phyloP scores from a whole-genome alignment of 805 yeast genomes.

The Barnettozyma vustinii region DNA sequence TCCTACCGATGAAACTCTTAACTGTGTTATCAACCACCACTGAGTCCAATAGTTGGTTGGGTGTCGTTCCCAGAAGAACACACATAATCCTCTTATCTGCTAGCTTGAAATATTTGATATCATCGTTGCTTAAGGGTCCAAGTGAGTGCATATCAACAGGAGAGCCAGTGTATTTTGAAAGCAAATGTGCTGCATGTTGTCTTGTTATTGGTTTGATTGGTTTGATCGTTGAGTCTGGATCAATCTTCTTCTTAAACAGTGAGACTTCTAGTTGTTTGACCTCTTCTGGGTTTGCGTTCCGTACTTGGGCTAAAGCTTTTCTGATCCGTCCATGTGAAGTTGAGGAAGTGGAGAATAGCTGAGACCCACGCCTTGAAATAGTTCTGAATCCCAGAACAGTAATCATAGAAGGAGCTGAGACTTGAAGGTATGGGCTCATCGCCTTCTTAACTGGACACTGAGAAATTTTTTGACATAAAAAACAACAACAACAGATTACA shows the following conservation, averaged over 20 bases:
- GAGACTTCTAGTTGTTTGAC: conserved; percentile 6
- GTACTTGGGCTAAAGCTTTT: conserved; percentile 5
- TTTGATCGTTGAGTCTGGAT: neutral
- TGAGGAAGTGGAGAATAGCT: neutral
- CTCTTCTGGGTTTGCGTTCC: conserved; percentile 4
- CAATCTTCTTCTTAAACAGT: conserved; percentile 1
- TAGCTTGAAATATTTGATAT: conserved; percentile 27
- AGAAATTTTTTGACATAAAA: neutral
- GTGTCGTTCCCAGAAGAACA: conserved; percentile 54
- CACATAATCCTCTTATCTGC: conserved; percentile 44
- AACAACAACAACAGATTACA: no score
- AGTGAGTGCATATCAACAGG: conserved; percentile 22
- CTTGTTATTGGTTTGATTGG: conserved; percentile 12
- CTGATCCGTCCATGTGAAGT: conserved; percentile 6
- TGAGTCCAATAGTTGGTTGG: conserved; percentile 54
- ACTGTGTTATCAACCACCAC: conserved; percentile 50
- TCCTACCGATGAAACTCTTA: conserved; percentile 43
- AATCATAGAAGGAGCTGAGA: neutral
- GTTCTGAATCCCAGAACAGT: neutral
- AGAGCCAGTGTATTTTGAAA: conserved; percentile 17
- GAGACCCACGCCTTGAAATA: neutral
- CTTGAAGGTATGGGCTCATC: neutral
- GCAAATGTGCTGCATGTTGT: conserved; percentile 23
- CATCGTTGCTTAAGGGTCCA: conserved; percentile 33
- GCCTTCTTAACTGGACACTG: neutral